Percentiles rank a stretch among this genome's conserved stretches.
Conservation (phyloP, 2,329 filamentous ascomycete species). For the Metarhizium rileyi region DNA sequence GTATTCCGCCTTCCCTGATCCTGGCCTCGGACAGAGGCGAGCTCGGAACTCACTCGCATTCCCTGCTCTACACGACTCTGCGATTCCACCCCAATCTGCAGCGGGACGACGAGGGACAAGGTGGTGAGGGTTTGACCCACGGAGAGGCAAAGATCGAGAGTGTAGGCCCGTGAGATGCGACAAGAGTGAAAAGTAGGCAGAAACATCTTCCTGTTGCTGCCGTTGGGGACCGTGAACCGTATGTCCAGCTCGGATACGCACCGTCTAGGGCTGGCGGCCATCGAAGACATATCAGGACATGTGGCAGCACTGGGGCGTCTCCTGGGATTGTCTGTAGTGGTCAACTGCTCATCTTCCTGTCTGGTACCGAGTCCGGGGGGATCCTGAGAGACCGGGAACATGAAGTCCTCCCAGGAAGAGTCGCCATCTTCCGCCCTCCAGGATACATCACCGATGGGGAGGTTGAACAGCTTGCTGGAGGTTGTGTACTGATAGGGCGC, state of each 20-base stretch:
- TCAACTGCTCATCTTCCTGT: not conserved
- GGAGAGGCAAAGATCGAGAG: not conserved
- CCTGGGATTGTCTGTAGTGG: not conserved
- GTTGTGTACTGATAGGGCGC: not conserved
- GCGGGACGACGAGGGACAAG: not conserved
- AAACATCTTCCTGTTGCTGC: not conserved
- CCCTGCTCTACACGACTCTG: not conserved
- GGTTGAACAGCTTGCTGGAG: not conserved
- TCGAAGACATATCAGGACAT: not conserved
- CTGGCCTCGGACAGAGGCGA: not conserved
- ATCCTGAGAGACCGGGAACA: not conserved
- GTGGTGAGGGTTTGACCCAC: not conserved
- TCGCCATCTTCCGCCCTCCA: not conserved
- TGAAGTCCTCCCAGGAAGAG: not conserved
- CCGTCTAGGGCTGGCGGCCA: not conserved
- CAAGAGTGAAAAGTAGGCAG: not conserved
- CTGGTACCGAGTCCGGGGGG: fast-evolving
- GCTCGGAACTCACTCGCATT: not conserved
- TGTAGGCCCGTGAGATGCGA: conserved; percentile 1
- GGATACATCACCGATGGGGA: not conserved
- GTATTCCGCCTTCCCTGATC: not conserved
- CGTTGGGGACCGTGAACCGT: not conserved
- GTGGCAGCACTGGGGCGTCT: not conserved
- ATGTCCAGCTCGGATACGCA: not conserved
- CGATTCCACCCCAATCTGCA: conserved; percentile 1